Base-by-base conservation (phyloP, 2,329 filamentous ascomycete genomes). In the Aspergillus sp. region DNA sequence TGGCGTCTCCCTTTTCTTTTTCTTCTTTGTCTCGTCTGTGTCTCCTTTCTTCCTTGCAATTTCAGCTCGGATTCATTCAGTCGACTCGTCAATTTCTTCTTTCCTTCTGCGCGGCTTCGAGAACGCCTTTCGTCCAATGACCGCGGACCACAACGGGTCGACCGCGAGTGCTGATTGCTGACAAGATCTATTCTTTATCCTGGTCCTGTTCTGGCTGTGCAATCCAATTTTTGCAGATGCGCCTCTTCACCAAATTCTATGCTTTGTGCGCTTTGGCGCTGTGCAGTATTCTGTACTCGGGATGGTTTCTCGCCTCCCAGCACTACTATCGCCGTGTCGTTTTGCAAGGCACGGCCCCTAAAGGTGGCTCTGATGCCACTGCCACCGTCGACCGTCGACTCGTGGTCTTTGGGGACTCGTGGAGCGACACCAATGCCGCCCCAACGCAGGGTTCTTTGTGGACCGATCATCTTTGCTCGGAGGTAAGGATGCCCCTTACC, bases 331-430 rank as follows among this genome's bases (percentile, higher is more conserved):
- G 40, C 32, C 24, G 41, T 41, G 42, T 48, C 11, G 32, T 45
- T 26, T 22, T 10, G 12, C 39, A 41, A n/a, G 25, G 30, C 19
- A 33, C 40, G 35, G 29, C 36, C 15, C 42, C 43, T 3, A 30
- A 33, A 26, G 19, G 38, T 8, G 36, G 37, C 7, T 52, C 52
- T 24, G 40, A 45, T 27, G 35, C 46, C 6, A 34, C 44, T 6
- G 34, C 30, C 3, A 32, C 41, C 15, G 54, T 48, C 36, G 42
- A 53, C 22, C 48, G 46, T 25, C 44, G 53, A 32, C 40, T 61
- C 34, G 55, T 61, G 3, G 51, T 60, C 5, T 62, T 61, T 42
- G 57, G 58, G 4, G 57, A 62, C 42, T 55, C 60, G 6, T 61
- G 54, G 59, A 60, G 56, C 27, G 57, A 58, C 29, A 47, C 53